Evolutionary conservation across 1,139 yeast species (phyloP), one percentile per base, ranked within the genome.

Genomic region (Pichia sp.): DNA sequence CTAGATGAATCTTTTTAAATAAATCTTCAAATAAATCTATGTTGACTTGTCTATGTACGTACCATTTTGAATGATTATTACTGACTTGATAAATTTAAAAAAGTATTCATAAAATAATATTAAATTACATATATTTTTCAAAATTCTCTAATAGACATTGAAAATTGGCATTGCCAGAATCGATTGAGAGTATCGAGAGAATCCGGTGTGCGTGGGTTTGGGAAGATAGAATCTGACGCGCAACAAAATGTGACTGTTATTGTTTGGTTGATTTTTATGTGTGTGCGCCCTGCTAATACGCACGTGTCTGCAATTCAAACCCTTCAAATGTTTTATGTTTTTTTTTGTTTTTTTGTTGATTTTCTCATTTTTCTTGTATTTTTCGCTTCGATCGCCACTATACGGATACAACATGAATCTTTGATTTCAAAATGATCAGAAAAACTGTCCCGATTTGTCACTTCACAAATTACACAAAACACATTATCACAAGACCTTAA

Each of bases 21-120:
- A 14, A 31, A n/a, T n/a, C 7, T n/a, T 34, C 38, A 6, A n/a
- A 34, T 34, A 34, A 3, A 7, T n/a, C 19, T n/a, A n/a, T 19
- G 18, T 10, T 34, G 22, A 34, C 7, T 38, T 10, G 25, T 39
- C 18, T 39, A 25, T 43, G 44, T 29, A 47, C 44, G 28, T 62
- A 62, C 72, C 71, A 63, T 65, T 70, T 69, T 60, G 66, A 57
- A 56, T 53, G 59, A 53, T 52, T 58, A 53, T 49, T 31, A 27
- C 36, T 48, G 54, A 39, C 52, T 53, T 42, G 19, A 14, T 36
- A 36, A 36, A 36, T 36, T 19, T 19, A 36, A 19, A 18, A 36
- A 19, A 36, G 25, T 36, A 36, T 5, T 31, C 14, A 28, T 16
- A 36, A 14, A 36, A 19, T 34, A 36, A 36, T 36, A 36, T 11